Conservation (phyloP, 495 filamentous ascomycete genomes). For the Bathelium albidoporum region DNA sequence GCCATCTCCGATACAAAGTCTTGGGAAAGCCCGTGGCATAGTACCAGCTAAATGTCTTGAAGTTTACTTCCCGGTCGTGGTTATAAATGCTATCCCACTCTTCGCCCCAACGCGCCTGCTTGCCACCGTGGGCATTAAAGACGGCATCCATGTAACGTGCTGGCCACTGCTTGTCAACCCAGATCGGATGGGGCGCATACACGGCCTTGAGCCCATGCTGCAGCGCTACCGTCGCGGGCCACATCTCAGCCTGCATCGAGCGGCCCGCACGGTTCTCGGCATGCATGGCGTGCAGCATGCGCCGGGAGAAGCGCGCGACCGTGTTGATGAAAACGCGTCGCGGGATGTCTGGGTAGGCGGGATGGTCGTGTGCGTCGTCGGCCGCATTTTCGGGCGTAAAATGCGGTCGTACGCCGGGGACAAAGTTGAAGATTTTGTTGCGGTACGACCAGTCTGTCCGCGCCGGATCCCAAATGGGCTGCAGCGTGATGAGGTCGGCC, state of each 20-base stretch:
- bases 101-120: constrained; percentile 24
- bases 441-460: constrained; percentile 53
- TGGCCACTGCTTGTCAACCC: constrained; percentile 51
- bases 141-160: constrained; percentile 44
- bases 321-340: constrained; percentile 59
- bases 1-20: constrained; percentile 52
- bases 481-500: constrained; percentile 61
- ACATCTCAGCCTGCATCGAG: constrained; percentile 61
- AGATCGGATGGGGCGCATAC: constrained; percentile 60
- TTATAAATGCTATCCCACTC: constrained; percentile 27
- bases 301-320: constrained; percentile 51
- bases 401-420: constrained; percentile 34
- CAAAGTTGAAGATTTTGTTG: constrained; percentile 52
- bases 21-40: constrained; percentile 43
- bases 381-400: constrained; percentile 20
- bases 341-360: constrained; percentile 36
- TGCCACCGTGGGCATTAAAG: constrained; percentile 44
- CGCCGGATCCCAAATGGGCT: constrained; percentile 58
- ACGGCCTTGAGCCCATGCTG: constrained; percentile 65
- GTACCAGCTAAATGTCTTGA: constrained; percentile 50
- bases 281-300: constrained; percentile 53
- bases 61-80: constrained; percentile 41
- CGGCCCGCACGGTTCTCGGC: constrained; percentile 50
- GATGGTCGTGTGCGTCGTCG: constrained; percentile 25
- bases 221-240: constrained; percentile 51